These are phyloP conservation scores for Neopestalotiopsis sp. DNA, from an alignment of 2,329 filamentous ascomycete genomes.

Conservation along the genomic window DNA sequence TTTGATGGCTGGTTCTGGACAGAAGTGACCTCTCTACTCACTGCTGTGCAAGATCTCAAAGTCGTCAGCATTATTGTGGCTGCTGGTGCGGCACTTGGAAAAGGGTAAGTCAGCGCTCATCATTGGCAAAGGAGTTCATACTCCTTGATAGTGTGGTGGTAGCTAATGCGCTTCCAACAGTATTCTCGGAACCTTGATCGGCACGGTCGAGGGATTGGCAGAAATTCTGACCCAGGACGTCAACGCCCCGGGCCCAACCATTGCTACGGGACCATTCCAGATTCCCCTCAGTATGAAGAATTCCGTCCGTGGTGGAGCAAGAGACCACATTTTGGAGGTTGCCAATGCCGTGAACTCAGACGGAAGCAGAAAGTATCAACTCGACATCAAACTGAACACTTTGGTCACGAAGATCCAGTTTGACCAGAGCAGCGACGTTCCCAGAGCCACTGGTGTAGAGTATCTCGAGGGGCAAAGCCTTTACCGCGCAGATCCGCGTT, in stretches of 20 bases:
- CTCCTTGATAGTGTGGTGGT: background rate
- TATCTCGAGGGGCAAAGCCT: conserved; percentile 14
- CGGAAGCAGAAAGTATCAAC: conserved; percentile 48
- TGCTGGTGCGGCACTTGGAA: conserved; percentile 49
- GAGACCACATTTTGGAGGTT: conserved; percentile 56
- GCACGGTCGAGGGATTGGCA: conserved; percentile 15
- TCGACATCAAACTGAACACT: conserved; percentile 38
- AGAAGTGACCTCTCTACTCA: conserved; percentile 49
- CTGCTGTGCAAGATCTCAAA: conserved; percentile 51
- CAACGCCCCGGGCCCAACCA: conserved; percentile 15
- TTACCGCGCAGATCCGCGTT: conserved; percentile 18
- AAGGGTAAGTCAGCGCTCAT: background rate
- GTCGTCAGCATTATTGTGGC: conserved; percentile 51
- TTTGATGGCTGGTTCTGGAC: conserved; percentile 60
- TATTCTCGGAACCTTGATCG: conserved; percentile 25
- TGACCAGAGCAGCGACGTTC: background rate
- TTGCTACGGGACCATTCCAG: conserved; percentile 40
- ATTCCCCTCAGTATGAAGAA: conserved; percentile 54
- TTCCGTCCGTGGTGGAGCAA: conserved; percentile 51
- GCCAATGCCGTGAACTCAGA: conserved; percentile 52
- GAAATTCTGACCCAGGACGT: conserved; percentile 20
- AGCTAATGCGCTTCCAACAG: background rate
- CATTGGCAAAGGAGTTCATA: background rate
- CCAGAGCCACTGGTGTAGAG: conserved; percentile 11
- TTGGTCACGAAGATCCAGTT: conserved; percentile 21